phyloP scores from a whole-genome alignment of 371 early-diverging fungal genomes.

The Parasitella parasitica region DNA sequence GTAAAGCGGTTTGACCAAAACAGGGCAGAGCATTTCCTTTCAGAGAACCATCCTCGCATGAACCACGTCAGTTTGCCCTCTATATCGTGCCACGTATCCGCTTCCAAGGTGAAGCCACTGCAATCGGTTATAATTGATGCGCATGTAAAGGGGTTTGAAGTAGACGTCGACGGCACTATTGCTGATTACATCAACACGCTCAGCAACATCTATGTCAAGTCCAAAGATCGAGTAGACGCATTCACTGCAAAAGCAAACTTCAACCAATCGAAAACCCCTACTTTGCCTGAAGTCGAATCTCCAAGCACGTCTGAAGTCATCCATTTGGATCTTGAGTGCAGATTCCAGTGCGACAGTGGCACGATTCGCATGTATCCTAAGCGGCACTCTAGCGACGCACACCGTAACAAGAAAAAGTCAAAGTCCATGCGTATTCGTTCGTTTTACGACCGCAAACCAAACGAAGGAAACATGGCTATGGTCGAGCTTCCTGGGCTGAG shows the following conservation, averaged over 20 bases:
- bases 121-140: constrained; percentile 61
- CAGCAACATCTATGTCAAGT: constrained; percentile 64
- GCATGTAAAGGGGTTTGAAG: constrained; percentile 63
- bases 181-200: constrained; percentile 72
- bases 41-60: constrained; percentile 65
- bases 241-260: constrained; percentile 46
- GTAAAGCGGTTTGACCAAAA: constrained; percentile 72
- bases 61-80: constrained; percentile 67
- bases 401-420: constrained; percentile 7
- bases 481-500: constrained; percentile 71
- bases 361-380: constrained; percentile 60
- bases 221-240: constrained; percentile 54
- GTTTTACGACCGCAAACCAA: constrained; percentile 12
- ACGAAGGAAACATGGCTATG: constrained; percentile 55
- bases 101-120: constrained; percentile 28
- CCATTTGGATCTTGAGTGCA: constrained; percentile 38
- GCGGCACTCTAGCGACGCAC: constrained; percentile 26
- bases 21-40: constrained; percentile 69
- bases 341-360: constrained; percentile 44
- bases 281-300: background rate
- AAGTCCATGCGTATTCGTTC: constrained; percentile 18
- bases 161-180: constrained; percentile 68
- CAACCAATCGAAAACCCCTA: constrained; percentile 12
- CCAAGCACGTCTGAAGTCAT: constrained; percentile 18
- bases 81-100: constrained; percentile 56